Base-by-base conservation (phyloP, 2,329 filamentous ascomycete genomes). In the Clonostachys sp. region DNA sequence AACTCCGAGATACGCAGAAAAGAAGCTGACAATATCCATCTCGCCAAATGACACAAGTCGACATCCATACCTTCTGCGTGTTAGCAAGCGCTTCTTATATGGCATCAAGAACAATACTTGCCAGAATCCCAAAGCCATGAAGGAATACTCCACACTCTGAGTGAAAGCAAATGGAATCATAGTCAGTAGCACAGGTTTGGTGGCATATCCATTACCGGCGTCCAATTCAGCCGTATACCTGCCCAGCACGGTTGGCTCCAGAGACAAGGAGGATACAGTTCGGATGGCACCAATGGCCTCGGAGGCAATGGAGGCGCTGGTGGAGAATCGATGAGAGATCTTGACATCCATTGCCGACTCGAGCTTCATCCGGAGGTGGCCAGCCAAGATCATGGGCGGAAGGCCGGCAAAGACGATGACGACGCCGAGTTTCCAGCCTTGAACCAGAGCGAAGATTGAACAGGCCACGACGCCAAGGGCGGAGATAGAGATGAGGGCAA, bases 281-380 rank as follows among this genome's bases (percentile, higher is more conserved):
- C 24, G 24, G 24, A 30, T 30, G 3, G 24, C 24, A 30, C 24
- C 24, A 9, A 74, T 62, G 2, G 72, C 66, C 46, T 78, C 75
- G 14, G 66, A 66, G 0, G 74, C 74, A 17, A 73, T 63, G 10
- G 65, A 59, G 2, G 72, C 73, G 38, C 70, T 73, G 12, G 63
- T 58, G 12, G 67, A 51, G 50, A 66, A 72, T 9, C 58, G 57
- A 17, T 63, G 16, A 14, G 16, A 16, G 24, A 17, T 42, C 41
- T 42, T 20, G 14, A 42, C 13, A 9, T 42, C 41, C 41, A 42
- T 16, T 24, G 16, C 24, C 89, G 5, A 91, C 92, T 10, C 97
- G 91, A 3, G 94, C 97, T 45, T 92, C 87, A 55, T 97, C 96
- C 7, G 91, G 88, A 3, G 89, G 71, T 91, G 94, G 16, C 91